Evolutionary conservation across 352 stramenopile genomes (phyloP).

Genomic region (Globisporangium nunn): DNA sequence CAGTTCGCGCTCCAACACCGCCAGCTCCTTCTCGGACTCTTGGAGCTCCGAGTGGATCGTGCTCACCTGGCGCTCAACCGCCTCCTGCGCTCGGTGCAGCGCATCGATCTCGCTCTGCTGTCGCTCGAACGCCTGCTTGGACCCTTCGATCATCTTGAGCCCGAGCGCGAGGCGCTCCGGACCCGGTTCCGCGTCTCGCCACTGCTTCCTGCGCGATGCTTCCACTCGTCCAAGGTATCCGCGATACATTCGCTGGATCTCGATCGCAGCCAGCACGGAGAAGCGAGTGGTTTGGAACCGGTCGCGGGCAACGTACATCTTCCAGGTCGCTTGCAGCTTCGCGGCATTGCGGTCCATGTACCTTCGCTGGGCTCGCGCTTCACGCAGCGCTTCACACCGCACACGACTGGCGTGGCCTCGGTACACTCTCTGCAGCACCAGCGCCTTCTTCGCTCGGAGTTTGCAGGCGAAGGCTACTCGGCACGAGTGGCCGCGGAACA

Average conservation of each 20-base stretch:
- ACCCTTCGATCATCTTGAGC: constrained; percentile 89
- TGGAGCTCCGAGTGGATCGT: constrained; percentile 88
- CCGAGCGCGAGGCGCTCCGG: constrained; percentile 87
- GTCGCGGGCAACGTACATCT: constrained; percentile 74
- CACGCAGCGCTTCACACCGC: constrained; percentile 30
- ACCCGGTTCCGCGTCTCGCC: constrained; percentile 81
- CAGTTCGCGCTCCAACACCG: constrained; percentile 86
- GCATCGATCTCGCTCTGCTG: constrained; percentile 91
- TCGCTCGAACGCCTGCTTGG: constrained; percentile 88
- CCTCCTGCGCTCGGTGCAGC: constrained; percentile 87
- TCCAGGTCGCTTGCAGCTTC: constrained; percentile 85
- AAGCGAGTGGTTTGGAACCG: constrained; percentile 60
- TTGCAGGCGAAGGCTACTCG: constrained; percentile 38
- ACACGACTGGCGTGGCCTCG: constrained; percentile 54
- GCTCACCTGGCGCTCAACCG: constrained; percentile 83
- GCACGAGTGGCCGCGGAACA: constrained; percentile 58
- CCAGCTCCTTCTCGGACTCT: constrained; percentile 88
- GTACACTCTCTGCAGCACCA: constrained; percentile 61
- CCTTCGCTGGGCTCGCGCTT: constrained; percentile 26
- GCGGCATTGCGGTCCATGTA: constrained; percentile 54
- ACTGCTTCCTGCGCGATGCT: constrained; percentile 66
- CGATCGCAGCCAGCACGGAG: constrained; percentile 65
- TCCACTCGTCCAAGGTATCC: constrained; percentile 72
- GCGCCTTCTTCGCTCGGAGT: constrained; percentile 35
- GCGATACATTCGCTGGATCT: constrained; percentile 89